These are phyloP conservation scores for Hortiboletus campestris DNA, from an alignment of 768 basidiomycete genomes.

Conservation along the genomic window DNA sequence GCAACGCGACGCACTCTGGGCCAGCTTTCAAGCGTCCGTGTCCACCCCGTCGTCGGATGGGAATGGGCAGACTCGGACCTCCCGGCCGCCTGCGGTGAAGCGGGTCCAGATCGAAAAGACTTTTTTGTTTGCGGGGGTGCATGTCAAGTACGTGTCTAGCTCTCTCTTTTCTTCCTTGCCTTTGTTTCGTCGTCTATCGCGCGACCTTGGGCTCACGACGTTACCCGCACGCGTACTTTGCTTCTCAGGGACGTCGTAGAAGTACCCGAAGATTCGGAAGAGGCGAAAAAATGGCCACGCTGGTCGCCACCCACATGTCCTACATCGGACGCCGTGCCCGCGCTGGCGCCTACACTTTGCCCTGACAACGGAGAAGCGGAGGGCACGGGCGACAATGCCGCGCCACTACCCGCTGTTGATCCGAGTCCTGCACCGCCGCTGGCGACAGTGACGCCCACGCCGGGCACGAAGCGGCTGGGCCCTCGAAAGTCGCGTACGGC, in stretches of 20 bases:
- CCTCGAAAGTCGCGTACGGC: slow-evolving; percentile 64
- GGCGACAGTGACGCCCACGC: not conserved
- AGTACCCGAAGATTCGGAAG: slow-evolving; percentile 68
- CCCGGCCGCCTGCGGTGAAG: slow-evolving; percentile 30
- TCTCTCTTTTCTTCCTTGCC: not conserved
- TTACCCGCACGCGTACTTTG: not conserved
- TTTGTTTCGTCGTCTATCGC: not conserved
- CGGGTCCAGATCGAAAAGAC: slow-evolving; percentile 67
- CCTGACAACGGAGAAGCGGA: slow-evolving; percentile 1
- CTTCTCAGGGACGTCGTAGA: slow-evolving; percentile 66
- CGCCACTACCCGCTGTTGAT: not conserved
- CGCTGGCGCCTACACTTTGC: not conserved
- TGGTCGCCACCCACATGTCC: slow-evolving; percentile 32
- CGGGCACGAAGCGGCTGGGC: slow-evolving; percentile 46
- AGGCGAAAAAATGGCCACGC: slow-evolving; percentile 73
- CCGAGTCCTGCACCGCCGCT: not conserved
- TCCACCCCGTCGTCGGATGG: slow-evolving; percentile 26
- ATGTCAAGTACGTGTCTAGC: slow-evolving; percentile 55
- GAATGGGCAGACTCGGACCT: too few species aligned
- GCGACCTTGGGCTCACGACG: not conserved
- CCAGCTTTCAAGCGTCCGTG: slow-evolving; percentile 65
- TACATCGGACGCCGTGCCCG: not conserved
- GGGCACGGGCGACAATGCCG: not conserved
- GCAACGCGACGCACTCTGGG: slow-evolving; percentile 63
- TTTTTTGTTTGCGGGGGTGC: slow-evolving; percentile 76